Percentiles rank a stretch among this genome's conserved stretches.
Conservation (phyloP, 306 rosid genomes). For the Prunus mira region DNA sequence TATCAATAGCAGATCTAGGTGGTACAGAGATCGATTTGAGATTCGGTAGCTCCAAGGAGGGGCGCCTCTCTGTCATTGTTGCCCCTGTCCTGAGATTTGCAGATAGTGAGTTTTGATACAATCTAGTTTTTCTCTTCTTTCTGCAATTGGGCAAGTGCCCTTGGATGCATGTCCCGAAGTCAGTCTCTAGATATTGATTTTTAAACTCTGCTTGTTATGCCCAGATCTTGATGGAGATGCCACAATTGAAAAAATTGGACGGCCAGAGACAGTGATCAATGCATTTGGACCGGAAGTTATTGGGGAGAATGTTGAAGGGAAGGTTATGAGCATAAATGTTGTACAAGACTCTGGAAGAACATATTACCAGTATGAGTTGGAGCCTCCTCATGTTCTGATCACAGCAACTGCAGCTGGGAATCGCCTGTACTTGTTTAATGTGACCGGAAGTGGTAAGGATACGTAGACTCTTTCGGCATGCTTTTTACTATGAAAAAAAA, state of each 20-base stretch:
- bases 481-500: neutral
- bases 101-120: slow-evolving; percentile 48
- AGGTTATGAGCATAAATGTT: slow-evolving; percentile 58
- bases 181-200: neutral
- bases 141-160: neutral
- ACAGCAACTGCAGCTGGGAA: slow-evolving; percentile 97
- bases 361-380: slow-evolving; percentile 89
- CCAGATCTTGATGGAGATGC: slow-evolving; percentile 81
- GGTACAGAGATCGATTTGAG: slow-evolving; percentile 97
- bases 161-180: neutral
- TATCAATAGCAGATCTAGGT: slow-evolving; percentile 99
- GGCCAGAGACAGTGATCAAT: slow-evolving; percentile 80
- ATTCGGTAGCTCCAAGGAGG: slow-evolving; percentile 75
- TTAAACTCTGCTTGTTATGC: slow-evolving; percentile 8
- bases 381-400: slow-evolving; percentile 89
- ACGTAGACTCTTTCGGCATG: neutral
- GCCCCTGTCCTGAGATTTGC: slow-evolving; percentile 94
- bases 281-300: slow-evolving; percentile 97
- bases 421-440: slow-evolving; percentile 80
- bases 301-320: slow-evolving; percentile 95
- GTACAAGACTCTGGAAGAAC: slow-evolving; percentile 79
- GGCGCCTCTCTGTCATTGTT: slow-evolving; percentile 78
- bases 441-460: slow-evolving; percentile 77
- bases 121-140: neutral
- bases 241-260: slow-evolving; percentile 77